Conservation (phyloP, 176 grass and related monocot species). For the Poa annua region DNA sequence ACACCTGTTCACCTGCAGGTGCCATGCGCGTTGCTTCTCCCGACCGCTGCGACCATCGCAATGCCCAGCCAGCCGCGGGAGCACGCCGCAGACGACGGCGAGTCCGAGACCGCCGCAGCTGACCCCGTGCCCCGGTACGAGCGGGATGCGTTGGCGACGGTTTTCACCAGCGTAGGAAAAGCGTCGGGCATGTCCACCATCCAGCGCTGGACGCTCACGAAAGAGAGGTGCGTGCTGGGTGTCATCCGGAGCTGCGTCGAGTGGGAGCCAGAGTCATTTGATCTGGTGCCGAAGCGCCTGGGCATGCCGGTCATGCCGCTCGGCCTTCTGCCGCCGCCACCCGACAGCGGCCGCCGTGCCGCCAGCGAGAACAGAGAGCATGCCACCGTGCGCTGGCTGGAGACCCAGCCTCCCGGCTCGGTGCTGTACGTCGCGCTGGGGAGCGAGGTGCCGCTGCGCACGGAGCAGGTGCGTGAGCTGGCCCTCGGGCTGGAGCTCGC, state of each 20-base stretch:
- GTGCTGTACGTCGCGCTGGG: slow-evolving; percentile 17
- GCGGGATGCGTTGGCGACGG: neutral
- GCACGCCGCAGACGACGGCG: too few relatives aligned
- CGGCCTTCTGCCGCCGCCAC: neutral
- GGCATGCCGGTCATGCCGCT: neutral
- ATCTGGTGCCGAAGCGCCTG: neutral
- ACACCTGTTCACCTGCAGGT: neutral
- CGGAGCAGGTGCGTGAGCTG: neutral
- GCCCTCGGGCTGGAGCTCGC: slow-evolving; percentile 21
- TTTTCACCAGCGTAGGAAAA: too few relatives aligned
- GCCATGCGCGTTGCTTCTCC: neutral
- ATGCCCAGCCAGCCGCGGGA: too few relatives aligned
- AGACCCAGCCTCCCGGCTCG: neutral
- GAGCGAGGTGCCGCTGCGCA: neutral
- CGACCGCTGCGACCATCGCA: neutral
- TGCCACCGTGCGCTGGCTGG: neutral
- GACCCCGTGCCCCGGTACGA: neutral
- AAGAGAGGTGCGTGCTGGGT: neutral
- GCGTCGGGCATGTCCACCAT: neutral
- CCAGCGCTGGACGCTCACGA: neutral
- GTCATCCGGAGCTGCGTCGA: slow-evolving; percentile 1
- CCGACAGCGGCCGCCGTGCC: neutral
- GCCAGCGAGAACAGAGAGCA: neutral
- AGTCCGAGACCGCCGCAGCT: too few relatives aligned
- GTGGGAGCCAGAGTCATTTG: neutral